A percentile compares a stretch with the other conserved stretches of the same genome.
phyloP scores from a whole-genome alignment of 106 monocot species.

The Amphibolis antarctica region DNA sequence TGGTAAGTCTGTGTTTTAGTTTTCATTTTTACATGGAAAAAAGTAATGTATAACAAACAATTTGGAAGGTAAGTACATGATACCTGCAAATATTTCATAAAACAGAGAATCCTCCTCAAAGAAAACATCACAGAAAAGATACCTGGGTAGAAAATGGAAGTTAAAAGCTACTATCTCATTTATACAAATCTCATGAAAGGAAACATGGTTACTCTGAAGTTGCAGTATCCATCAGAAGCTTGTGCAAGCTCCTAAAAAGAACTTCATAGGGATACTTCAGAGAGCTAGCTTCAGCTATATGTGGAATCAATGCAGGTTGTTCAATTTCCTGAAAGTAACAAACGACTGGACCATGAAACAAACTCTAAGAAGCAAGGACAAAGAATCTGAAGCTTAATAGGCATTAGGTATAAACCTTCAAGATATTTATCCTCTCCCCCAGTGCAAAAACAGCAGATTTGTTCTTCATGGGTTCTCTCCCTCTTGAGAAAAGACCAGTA shows the following conservation, averaged over 20 bases:
- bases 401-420: conserved; percentile 46
- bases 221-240: conserved; percentile 97
- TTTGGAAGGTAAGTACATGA: neutral
- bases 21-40: neutral
- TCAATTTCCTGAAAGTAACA: conserved; percentile 68
- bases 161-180: conserved; percentile 1
- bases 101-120: conserved; percentile 92
- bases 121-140: conserved; percentile 93
- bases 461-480: conserved; percentile 81
- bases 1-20: no score
- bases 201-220: conserved; percentile 68
- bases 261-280: conserved; percentile 95
- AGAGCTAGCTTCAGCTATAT: conserved; percentile 97
- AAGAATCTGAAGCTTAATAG: neutral
- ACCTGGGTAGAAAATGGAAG: conserved; percentile 30
- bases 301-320: conserved; percentile 97
- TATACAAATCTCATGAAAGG: neutral
- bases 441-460: conserved; percentile 91
- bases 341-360: neutral
- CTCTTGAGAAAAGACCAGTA: conserved; percentile 63
- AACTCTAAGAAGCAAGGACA: neutral
- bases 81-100: conserved; percentile 97
- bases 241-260: conserved; percentile 95
- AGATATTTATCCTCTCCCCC: conserved; percentile 85
- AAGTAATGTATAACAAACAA: neutral